Evolutionary conservation across 345 rosid species (phyloP).

Genomic region (Lepidium africanum): DNA sequence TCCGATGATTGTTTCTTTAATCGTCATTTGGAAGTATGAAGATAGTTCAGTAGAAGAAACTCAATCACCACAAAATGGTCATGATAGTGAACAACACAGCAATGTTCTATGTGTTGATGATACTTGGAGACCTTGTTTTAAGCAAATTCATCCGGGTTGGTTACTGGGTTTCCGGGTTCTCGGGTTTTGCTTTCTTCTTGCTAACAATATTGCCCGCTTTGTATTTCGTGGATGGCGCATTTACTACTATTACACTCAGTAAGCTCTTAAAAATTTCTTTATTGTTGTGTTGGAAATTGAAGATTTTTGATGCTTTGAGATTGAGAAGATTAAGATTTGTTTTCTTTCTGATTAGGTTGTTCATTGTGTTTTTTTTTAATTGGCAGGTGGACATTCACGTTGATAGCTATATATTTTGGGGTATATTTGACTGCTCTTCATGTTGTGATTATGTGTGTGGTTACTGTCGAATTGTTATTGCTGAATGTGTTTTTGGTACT

Average conservation of each 20-base stretch:
- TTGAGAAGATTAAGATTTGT: not conserved
- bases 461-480: constrained; percentile 20
- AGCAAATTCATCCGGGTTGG: constrained; percentile 54
- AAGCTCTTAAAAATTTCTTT: constrained; percentile 4
- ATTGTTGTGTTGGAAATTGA: not conserved
- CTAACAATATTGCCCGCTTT: constrained; percentile 26
- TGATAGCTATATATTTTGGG: constrained; percentile 61
- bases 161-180: constrained; percentile 43
- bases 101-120: constrained; percentile 28
- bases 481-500: not conserved
- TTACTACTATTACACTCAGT: constrained; percentile 57
- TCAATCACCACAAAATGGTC: constrained; percentile 21
- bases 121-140: constrained; percentile 57
- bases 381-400: constrained; percentile 61
- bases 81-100: not conserved
- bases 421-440: constrained; percentile 30
- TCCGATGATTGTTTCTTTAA: constrained; percentile 34
- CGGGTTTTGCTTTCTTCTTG: constrained; percentile 48
- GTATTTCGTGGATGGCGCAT: constrained; percentile 32
- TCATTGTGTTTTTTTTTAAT: not conserved
- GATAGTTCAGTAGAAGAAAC: constrained; percentile 21
- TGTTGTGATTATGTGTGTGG: constrained; percentile 27
- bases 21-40: constrained; percentile 46
- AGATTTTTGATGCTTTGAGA: not conserved
- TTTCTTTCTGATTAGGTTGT: not conserved